Evolutionary conservation across 148 eudicot genomes (phyloP), one percentile per base, ranked within the genome.

Genomic region (Vaccinium vitisidaea): DNA sequence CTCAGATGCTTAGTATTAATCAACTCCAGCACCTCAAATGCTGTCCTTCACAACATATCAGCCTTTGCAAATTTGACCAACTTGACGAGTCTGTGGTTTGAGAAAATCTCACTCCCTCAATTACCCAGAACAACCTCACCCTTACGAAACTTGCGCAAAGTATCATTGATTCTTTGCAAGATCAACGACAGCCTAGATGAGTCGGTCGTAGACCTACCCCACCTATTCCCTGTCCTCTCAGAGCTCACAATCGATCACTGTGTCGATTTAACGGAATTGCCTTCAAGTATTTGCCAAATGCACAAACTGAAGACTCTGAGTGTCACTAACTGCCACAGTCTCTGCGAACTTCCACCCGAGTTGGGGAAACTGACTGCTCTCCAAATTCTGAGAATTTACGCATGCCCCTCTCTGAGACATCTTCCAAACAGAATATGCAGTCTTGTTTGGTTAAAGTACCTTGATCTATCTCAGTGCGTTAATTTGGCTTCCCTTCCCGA

Each of bases 201-300:
- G 19, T 86, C 91, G 0, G 85, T 70, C 14, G 23, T 91, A 48
- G 89, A 93, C 82, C 73, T 95, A 9, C 90, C 98, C n/a, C 63
- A 83, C 80, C 86, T 91, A 27, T 94, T 92, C 87, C 98, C 98
- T 49, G 67, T 82, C 30, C 93, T 95, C 14, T 82, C 87, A 8
- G 98, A 95, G 77, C 93, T 95, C 86, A 92, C 98, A 48, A 86
- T 95, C 21, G 98, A 95, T 86, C 95, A 95, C 79, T 95, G 97
- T 55, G 87, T 92, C 46, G 92, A 92, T 58, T 83, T 95, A 43
- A 88, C 75, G 19, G 84, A 86, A 78, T 79, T 95, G 49, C 98
- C 97, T 1, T 36, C 82, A 2, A 90, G 91, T 83, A 87, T 94
- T 19, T 93, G 94, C 79, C 83, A 81, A 75, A 84, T 95, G 82